Base-by-base conservation (phyloP, 192 early-diverging fungal species). In the Coemansia sp. region DNA sequence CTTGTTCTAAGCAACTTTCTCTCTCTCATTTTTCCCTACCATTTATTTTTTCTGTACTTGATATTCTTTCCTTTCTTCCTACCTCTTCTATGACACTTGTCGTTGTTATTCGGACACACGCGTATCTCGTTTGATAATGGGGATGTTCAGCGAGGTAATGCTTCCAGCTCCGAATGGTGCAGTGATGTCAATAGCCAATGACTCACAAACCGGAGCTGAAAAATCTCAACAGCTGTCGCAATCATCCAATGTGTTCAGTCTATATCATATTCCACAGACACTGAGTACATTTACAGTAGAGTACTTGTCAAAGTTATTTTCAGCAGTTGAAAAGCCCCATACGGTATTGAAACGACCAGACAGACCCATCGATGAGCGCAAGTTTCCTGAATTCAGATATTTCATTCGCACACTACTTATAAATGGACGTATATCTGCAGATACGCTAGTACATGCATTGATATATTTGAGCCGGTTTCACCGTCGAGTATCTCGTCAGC, bases 401-500 rank as follows among this genome's bases (percentile, higher is more conserved):
- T 78, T 78, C 34, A 73, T 78, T 48, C 67, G 63, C 52, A 78
- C 76, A 31, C 58, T 78, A 24, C 60, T 78, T 7, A 67, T 78
- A 23, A 78, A 78, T 51, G 76, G 76, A 14, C 71, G 68, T 52
- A 78, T 78, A 22, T 78, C 76, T 0, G 70, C 76, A 0, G 76
- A 73, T 64, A 78, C 76, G 0, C 61, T 81, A 48, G 78, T 75
- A 8, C 78, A 81, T 28, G 73, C 73, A 10, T 62, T 81, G 2
- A 81, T 81, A 65, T 81, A 81, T 28, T 38, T 81, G 21, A 72
- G 73, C 27, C 48, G 78, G 23, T 81, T 81, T 47, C 71, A 75
- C 32, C 56, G 60, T 25, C 44, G 68, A 21, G 59, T 74, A 10
- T 54, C 72, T 5, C 47, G 63, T 9, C 62, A 59, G 26, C 64